phyloP scores from a whole-genome alignment of 2,329 filamentous ascomycete species.

The Penicillium sp. region DNA sequence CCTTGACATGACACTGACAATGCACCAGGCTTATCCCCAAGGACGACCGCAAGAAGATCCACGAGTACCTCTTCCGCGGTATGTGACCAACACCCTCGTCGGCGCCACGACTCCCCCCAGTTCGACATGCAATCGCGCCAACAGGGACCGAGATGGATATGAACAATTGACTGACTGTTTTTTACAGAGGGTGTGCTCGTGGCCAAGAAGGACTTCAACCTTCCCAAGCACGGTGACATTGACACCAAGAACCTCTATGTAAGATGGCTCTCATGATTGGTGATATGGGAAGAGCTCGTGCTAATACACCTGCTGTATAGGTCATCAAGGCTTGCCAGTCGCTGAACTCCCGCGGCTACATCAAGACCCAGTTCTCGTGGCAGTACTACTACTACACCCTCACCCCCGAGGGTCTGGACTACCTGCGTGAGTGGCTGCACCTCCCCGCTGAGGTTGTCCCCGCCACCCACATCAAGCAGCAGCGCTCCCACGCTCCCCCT shows the following conservation, averaged over 20 bases:
- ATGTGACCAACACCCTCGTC: conserved; percentile 36
- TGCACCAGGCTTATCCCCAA: conserved; percentile 90
- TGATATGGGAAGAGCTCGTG: neutral
- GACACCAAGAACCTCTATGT: conserved; percentile 99
- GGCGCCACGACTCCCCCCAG: conserved; percentile 25
- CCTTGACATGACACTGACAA: conserved; percentile 21
- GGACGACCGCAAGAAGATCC: conserved; percentile 99
- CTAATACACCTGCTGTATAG: conserved; percentile 38
- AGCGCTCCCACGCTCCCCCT: conserved; percentile 96
- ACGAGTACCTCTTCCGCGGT: conserved; percentile 99
- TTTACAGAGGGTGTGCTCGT: conserved; percentile 77
- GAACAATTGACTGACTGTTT: conserved; percentile 19
- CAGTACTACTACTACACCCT: conserved; percentile 99
- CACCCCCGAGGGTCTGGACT: conserved; percentile 98
- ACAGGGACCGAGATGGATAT: neutral
- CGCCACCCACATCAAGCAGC: conserved; percentile 99
- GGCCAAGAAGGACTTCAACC: conserved; percentile 99
- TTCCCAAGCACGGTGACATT: conserved; percentile 95
- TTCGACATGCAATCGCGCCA: conserved; percentile 1
- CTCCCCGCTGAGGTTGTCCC: conserved; percentile 99
- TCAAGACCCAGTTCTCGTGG: conserved; percentile 99
- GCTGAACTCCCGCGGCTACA: conserved; percentile 93
- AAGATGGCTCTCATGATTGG: too few species aligned
- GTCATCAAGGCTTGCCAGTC: conserved; percentile 99
- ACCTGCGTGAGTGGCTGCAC: conserved; percentile 99